These are phyloP conservation scores for Fusarium illudens DNA, from an alignment of 2,329 filamentous ascomycete species.

Conservation along the genomic window DNA sequence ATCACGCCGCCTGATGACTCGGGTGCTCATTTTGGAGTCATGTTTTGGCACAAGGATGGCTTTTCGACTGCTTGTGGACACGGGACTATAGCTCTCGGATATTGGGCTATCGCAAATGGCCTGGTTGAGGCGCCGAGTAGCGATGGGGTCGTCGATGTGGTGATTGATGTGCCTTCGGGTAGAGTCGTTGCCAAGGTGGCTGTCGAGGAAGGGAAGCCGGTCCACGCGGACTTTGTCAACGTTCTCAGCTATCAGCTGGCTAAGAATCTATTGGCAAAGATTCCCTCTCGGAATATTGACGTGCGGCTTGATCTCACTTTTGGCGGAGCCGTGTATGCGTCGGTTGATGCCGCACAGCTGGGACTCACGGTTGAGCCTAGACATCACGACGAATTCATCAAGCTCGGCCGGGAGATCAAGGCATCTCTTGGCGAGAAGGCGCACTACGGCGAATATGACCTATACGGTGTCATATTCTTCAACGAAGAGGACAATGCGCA, in stretches of 20 bases:
- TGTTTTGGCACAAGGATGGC: constrained; percentile 44
- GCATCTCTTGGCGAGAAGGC: background rate
- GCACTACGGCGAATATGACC: background rate
- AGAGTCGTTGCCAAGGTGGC: constrained; percentile 10
- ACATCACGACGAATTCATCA: background rate
- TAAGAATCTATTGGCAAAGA: background rate
- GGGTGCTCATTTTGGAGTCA: constrained; percentile 36
- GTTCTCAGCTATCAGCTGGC: constrained; percentile 26
- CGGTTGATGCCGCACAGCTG: background rate
- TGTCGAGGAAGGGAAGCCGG: background rate
- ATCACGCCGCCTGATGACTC: constrained; percentile 35
- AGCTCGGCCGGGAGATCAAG: background rate
- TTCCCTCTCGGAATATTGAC: background rate
- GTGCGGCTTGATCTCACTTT: constrained; percentile 7
- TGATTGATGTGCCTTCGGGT: constrained; percentile 30
- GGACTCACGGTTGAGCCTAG: background rate
- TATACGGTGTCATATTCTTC: background rate
- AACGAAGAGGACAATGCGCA: background rate
- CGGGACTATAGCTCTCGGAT: background rate
- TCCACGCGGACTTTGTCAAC: constrained; percentile 28
- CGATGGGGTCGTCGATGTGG: constrained; percentile 14
- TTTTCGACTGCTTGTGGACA: background rate
- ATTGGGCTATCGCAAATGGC: background rate
- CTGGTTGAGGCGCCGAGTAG: background rate
- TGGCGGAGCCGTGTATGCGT: constrained; percentile 14